phyloP scores from a whole-genome alignment of 2,329 filamentous ascomycete species.

The Septoria petroselini region DNA sequence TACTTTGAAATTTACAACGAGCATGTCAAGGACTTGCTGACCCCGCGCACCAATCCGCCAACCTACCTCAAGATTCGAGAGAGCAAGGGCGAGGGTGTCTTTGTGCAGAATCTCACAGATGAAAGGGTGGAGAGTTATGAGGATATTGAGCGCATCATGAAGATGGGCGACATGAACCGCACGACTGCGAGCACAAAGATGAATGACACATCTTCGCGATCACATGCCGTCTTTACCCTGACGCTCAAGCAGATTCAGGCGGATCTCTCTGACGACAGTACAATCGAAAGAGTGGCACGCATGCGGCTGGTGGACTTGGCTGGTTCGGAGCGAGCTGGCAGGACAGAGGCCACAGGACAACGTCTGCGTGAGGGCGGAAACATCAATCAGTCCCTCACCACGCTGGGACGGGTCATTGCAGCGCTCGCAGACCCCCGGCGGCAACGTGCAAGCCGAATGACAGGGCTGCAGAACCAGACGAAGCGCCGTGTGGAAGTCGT shows the following conservation, averaged over 20 bases:
- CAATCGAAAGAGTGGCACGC: constrained; percentile 87
- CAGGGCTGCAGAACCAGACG: constrained; percentile 40
- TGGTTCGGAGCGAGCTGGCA: constrained; percentile 89
- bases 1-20: constrained; percentile 99
- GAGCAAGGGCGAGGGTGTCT: constrained; percentile 89
- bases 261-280: constrained; percentile 95
- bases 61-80: constrained; percentile 97
- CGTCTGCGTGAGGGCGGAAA: constrained; percentile 91
- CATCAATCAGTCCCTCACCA: constrained; percentile 98
- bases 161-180: constrained; percentile 78
- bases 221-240: constrained; percentile 96
- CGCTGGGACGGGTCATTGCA: constrained; percentile 90
- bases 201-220: constrained; percentile 97
- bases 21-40: constrained; percentile 89
- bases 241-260: constrained; percentile 98
- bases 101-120: constrained; percentile 94
- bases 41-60: constrained; percentile 72
- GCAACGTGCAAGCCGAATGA: constrained; percentile 45
- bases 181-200: constrained; percentile 95
- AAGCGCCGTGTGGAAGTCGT: constrained; percentile 60
- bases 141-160: constrained; percentile 90
- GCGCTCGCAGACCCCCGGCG: constrained; percentile 71
- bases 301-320: constrained; percentile 94
- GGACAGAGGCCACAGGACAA: constrained; percentile 89
- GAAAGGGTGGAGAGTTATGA: constrained; percentile 81